Conservation (phyloP, 169 alveolate genomes). For the Ichthyophthirius multifiliis region DNA sequence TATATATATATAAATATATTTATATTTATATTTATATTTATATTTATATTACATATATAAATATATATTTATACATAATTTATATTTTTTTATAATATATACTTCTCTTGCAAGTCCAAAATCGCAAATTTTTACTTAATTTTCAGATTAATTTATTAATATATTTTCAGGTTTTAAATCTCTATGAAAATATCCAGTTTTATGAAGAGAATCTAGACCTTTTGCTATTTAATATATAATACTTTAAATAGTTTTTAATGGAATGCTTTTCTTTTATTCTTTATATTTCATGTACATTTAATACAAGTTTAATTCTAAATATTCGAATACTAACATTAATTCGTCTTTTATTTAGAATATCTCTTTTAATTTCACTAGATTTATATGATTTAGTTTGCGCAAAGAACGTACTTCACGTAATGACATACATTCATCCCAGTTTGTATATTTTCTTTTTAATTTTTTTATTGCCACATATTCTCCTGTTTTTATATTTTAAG, state of each 20-base stretch:
- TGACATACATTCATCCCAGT: slow-evolving; percentile 83
- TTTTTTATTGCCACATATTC: slow-evolving; percentile 83
- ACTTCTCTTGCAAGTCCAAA: slow-evolving; percentile 78
- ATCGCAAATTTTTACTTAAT: slow-evolving; percentile 67
- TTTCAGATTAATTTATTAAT: slow-evolving; percentile 52
- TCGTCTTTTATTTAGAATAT: slow-evolving; percentile 66
- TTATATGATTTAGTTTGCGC: slow-evolving; percentile 65
- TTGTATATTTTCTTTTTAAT: slow-evolving; percentile 67
- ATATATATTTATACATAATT: too few species aligned
- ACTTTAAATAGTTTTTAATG: slow-evolving; percentile 60
- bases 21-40: too few species aligned
- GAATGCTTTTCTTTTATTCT: slow-evolving; percentile 50
- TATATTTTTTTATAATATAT: too few species aligned
- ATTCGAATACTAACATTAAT: slow-evolving; percentile 76
- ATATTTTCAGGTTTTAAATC: slow-evolving; percentile 85
- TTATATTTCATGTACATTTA: slow-evolving; percentile 48
- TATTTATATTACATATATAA: too few species aligned
- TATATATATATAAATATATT: too few species aligned
- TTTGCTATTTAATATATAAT: slow-evolving; percentile 65
- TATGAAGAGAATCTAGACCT: slow-evolving; percentile 82
- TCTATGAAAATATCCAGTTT: slow-evolving; percentile 65
- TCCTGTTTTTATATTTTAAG: slow-evolving; percentile 70
- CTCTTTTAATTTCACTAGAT: slow-evolving; percentile 80
- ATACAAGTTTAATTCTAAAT: slow-evolving; percentile 69
- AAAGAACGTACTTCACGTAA: slow-evolving; percentile 80